Conservation (phyloP, 495 filamentous ascomycete genomes). For the Tuber indicum region DNA sequence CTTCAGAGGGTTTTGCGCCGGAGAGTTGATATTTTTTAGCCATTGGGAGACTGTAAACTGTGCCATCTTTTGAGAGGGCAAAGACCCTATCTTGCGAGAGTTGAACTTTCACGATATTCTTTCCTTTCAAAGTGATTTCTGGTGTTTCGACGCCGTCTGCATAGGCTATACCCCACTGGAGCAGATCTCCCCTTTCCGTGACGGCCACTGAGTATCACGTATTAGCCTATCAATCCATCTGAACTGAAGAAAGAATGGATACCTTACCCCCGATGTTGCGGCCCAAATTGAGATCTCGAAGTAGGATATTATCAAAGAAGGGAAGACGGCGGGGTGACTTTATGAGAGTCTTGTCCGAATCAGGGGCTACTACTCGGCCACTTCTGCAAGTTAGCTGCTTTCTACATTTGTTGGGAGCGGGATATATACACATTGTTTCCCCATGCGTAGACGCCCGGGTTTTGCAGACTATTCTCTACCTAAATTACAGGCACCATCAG, state of each 20-base stretch:
- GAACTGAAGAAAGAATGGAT: not conserved
- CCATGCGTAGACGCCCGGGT: constrained; percentile 89
- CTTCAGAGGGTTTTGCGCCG: constrained; percentile 56
- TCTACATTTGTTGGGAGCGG: not conserved
- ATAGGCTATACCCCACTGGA: constrained; percentile 85
- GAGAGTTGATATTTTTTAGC: constrained; percentile 60
- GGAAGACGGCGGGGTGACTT: constrained; percentile 71
- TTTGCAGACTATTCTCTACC: constrained; percentile 64
- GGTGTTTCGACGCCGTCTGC: constrained; percentile 55
- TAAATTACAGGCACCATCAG: constrained; percentile 68
- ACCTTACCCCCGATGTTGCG: constrained; percentile 62
- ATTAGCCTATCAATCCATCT: constrained; percentile 5
- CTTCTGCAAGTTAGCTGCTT: constrained; percentile 31
- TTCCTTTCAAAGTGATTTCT: constrained; percentile 67
- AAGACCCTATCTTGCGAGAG: constrained; percentile 78
- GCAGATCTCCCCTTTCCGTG: constrained; percentile 75
- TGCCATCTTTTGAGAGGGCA: constrained; percentile 68
- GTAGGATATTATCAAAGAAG: constrained; percentile 76
- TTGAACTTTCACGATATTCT: constrained; percentile 63
- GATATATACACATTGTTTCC: constrained; percentile 58
- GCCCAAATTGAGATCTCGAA: constrained; percentile 83
- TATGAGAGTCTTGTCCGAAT: constrained; percentile 65
- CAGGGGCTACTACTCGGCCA: constrained; percentile 77
- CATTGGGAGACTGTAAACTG: constrained; percentile 80
- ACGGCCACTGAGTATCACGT: constrained; percentile 54